Evolutionary conservation across 139 green algal species (phyloP), one percentile per base, ranked within the genome.

Genomic region (Ostreobium quekettii): DNA sequence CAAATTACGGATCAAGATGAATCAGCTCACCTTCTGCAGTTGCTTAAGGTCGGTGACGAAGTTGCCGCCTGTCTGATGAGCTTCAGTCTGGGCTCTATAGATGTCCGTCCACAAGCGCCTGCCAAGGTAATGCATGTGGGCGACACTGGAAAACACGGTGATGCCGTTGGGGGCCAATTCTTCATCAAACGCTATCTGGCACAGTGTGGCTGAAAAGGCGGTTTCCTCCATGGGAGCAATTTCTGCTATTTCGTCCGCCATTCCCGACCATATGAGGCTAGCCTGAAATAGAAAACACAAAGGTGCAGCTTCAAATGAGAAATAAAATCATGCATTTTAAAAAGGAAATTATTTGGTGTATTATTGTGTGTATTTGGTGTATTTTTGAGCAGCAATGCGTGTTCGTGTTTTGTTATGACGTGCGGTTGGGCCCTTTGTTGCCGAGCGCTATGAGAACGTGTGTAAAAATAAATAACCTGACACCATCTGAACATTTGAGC

Each of bases 201-300:
- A 53, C 11, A 53, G 11, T 11, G 42, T 53, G 42, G 42, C 11
- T 26, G 42, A 53, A 19, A 26, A 53, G 42, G 42, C 19, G n/a
- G n/a, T n/a, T 19, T 53, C 19, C 42, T 11, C 19, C 19, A 26
- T 53, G 42, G 42, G 42, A 19, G 42, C 15, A 53, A 53, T 53
- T 19, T 26, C 42, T 26, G 15, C 42, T 19, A 53, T 19, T 19
- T 11, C 11, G 19, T 26, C 19, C 42, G 19, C 19, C 15, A 11
- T 53, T 19, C 42, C 42, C 15, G 42, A 26, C 42, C 42, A 53
- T 19, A 53, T 26, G 19, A 53, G 11, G 11, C 42, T 19, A 53
- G 42, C 42, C 42, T 53, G 42, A 26, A 11, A 53, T 26, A 53
- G 19, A 53, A 53, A 53, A 53, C 42, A 53, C 19, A 53, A 53